Base-by-base conservation (phyloP, 306 rosid species). In the Urtica urens region DNA sequence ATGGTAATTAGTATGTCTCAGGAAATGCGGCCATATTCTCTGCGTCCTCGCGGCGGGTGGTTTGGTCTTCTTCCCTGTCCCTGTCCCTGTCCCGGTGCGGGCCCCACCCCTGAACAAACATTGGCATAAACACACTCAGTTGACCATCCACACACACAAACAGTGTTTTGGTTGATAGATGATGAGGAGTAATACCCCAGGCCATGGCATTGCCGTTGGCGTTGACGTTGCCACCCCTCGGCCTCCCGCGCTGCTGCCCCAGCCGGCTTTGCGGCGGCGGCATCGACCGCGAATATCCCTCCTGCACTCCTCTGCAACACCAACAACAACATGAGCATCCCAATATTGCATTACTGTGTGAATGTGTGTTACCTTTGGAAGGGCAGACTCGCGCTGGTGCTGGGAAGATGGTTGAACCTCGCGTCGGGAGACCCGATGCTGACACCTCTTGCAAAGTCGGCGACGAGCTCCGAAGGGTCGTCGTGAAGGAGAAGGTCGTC, bases 401-500 rank as follows among this genome's bases (percentile, higher is more conserved):
- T 68, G 53, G 87, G 50, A 26, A 35, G 29, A 38, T 49, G 57
- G 59, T 72, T 76, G 42, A 69, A 53, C 67, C 83, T 73, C 21
- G 80, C 62, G 54, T 85, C 84, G 28, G 76, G 43, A 30, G 93
- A 82, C 57, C 77, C 80, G 59, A 92, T 63, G 71, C 73, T 82
- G 81, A 92, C 60, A 52, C 57, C 63, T 56, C 72, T 74, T 71
- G 83, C 53, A 55, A 92, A 81, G 54, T 78, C 96, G 26, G 67
- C 43, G 27, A 76, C 37, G 35, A 37, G 70, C 62, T 92, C 93
- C 37, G 79, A 71, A 59, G 80, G 73, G 65, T 81, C 96, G 22
- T 92, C 99, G 79, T 85, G 96, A 67, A 92, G 81, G 53, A 92
- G 96, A 38, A 82, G 95, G 53, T 85, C 99, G 69, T 92, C 99